Evolutionary conservation across 192 early-diverging fungal species (phyloP), one percentile per base, ranked within the genome.

Genomic region (Borealophlyctis nickersoniae): DNA sequence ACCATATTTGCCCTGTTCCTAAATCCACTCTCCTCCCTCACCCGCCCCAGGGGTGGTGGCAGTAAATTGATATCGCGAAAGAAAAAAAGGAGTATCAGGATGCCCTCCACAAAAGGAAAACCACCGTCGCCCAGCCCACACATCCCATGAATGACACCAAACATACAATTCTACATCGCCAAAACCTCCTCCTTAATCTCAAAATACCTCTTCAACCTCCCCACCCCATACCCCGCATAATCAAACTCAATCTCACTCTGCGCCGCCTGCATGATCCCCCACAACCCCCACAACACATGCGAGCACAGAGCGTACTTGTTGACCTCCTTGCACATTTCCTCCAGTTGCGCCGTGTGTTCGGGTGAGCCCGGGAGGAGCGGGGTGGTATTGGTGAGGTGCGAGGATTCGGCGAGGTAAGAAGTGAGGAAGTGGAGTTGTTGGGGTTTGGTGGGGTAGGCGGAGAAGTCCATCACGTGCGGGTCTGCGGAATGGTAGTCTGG

Each of bases 211-310:
- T 19, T 19, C 39, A 45, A 45, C 39, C 39, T 7, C 7, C 39
- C 7, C 39, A 45, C 39, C 39, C 9, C 92, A 77, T 94, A 96
- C 49, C 78, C 84, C 81, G 91, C 86, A 64, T 93, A 96, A 66
- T 93, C 89, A 82, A 96, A 96, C 67, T 93, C 92, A 45, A 96
- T 92, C 57, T 93, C 89, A 4, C 89, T 94, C 9, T 92, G 63
- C 16, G 76, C 80, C 1, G 92, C 90, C 75, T 96, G 93, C 48
- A 78, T 71, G 26, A 77, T 35, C 13, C 63, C 64, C 62, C 70
- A 73, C 22, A 70, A 33, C 1, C 62, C 89, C 93, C 93, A 96
- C 69, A 92, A 92, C 50, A 88, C 83, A 69, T 96, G 91, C 14
- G 91, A 91, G 2, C 88, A 89, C 32, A 94, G 76, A 49, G 86